Percentiles rank a stretch among this genome's conserved stretches.
phyloP scores from a whole-genome alignment of 768 basidiomycete genomes.

The Pleurotus pulmonarius region DNA sequence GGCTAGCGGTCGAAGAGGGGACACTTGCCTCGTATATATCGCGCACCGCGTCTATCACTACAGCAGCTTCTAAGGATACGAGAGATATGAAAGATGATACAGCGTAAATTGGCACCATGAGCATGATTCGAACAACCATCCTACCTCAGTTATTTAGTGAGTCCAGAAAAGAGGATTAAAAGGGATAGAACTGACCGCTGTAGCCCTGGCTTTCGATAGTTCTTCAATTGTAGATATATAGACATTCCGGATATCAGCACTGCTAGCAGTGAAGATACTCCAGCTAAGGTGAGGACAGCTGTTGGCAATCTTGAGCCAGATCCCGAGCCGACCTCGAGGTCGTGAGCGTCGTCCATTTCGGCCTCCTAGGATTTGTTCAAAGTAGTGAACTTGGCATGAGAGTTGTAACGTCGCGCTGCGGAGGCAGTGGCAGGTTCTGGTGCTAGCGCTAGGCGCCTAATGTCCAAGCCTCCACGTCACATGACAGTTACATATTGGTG shows the following conservation, averaged over 20 bases:
- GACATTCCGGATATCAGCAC: slow-evolving; percentile 71
- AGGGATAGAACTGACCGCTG: slow-evolving; percentile 54
- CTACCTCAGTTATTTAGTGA: slow-evolving; percentile 31
- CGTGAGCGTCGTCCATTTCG: background rate
- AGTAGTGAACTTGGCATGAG: too few species aligned
- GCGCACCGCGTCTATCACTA: slow-evolving; percentile 91
- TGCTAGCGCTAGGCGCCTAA: too few species aligned
- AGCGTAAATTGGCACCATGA: slow-evolving; percentile 95
- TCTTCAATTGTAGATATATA: slow-evolving; percentile 79
- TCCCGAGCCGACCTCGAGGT: slow-evolving; percentile 27
- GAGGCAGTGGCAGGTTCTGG: too few species aligned
- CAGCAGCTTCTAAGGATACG: slow-evolving; percentile 91
- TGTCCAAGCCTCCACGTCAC: too few species aligned
- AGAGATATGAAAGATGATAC: slow-evolving; percentile 89
- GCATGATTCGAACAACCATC: slow-evolving; percentile 92
- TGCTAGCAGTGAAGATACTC: slow-evolving; percentile 62
- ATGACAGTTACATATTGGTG: too few species aligned
- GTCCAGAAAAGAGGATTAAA: background rate
- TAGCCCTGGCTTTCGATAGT: slow-evolving; percentile 77
- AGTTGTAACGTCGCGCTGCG: too few species aligned
- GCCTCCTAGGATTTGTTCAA: too few species aligned
- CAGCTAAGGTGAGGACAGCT: slow-evolving; percentile 57
- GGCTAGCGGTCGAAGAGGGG: background rate
- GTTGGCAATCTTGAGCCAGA: slow-evolving; percentile 59
- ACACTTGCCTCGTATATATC: slow-evolving; percentile 89